Conservation (phyloP, 1,284 basidiomycete species). For the Papiliotrema flavescens region DNA sequence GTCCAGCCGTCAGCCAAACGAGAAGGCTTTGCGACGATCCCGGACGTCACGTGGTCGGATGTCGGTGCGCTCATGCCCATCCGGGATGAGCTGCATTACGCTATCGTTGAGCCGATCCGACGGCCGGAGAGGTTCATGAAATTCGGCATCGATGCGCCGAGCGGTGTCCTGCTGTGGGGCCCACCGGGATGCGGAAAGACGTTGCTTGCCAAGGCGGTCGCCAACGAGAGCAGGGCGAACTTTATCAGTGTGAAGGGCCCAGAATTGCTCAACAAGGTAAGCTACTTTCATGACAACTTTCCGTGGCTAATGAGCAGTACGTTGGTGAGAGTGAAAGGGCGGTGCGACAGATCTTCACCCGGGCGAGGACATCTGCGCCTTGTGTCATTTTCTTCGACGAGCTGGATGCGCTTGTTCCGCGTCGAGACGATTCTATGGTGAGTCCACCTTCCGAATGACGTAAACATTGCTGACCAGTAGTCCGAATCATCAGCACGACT, state of each 20-base stretch:
- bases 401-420: constrained; percentile 89
- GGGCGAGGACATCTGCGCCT: constrained; percentile 94
- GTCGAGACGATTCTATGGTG: constrained; percentile 85
- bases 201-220: constrained; percentile 90
- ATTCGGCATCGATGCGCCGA: constrained; percentile 80
- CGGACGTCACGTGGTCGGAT: constrained; percentile 92
- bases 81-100: constrained; percentile 92
- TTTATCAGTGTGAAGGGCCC: constrained; percentile 98
- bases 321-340: constrained; percentile 96
- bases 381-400: constrained; percentile 99
- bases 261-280: constrained; percentile 89
- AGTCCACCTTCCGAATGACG: constrained; percentile 29
- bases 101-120: constrained; percentile 90
- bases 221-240: constrained; percentile 89
- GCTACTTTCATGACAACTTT: constrained; percentile 15
- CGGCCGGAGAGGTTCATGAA: constrained; percentile 81
- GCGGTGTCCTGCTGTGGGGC: constrained; percentile 96
- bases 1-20: constrained; percentile 95
- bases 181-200: constrained; percentile 98
- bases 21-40: constrained; percentile 95
- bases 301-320: constrained; percentile 58
- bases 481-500: constrained; percentile 96
- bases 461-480: constrained; percentile 47
- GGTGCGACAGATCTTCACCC: constrained; percentile 93
- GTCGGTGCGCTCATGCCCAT: constrained; percentile 85